Conservation (phyloP, 768 basidiomycete species). For the Trametes sanguinea region DNA sequence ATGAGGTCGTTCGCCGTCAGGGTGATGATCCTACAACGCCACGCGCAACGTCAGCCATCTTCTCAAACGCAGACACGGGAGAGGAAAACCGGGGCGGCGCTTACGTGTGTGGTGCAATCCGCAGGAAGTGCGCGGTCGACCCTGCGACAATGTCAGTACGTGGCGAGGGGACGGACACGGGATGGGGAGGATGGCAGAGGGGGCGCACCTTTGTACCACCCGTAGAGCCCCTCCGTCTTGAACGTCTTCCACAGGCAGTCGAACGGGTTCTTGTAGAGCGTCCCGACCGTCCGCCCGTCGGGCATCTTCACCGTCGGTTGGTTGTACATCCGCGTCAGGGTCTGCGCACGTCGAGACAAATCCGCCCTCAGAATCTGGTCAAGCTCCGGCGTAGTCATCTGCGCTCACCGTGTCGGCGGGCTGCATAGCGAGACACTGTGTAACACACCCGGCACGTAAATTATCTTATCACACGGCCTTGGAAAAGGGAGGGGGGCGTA, state of each 20-base stretch:
- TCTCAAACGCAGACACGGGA: too few species aligned
- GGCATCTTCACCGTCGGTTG: slow-evolving; percentile 76
- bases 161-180: background rate
- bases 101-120: slow-evolving; percentile 90
- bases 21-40: slow-evolving; percentile 69
- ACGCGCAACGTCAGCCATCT: background rate
- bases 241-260: slow-evolving; percentile 97
- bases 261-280: slow-evolving; percentile 85
- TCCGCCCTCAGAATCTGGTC: too few species aligned
- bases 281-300: slow-evolving; percentile 69
- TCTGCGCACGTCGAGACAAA: slow-evolving; percentile 39
- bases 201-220: slow-evolving; percentile 85
- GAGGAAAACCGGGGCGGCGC: slow-evolving; percentile 24
- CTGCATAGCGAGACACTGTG: slow-evolving; percentile 86
- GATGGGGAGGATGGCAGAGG: background rate
- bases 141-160: slow-evolving; percentile 43
- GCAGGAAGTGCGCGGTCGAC: slow-evolving; percentile 88
- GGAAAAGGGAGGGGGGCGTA: slow-evolving; percentile 41
- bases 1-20: slow-evolving; percentile 84
- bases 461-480: too few species aligned
- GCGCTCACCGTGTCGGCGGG: slow-evolving; percentile 74
- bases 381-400: too few species aligned
- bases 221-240: slow-evolving; percentile 80
- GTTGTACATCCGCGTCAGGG: slow-evolving; percentile 92
- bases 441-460: slow-evolving; percentile 15